These are phyloP conservation scores for Penicillium salamii DNA, from an alignment of 495 filamentous ascomycete genomes.

Conservation along the genomic window DNA sequence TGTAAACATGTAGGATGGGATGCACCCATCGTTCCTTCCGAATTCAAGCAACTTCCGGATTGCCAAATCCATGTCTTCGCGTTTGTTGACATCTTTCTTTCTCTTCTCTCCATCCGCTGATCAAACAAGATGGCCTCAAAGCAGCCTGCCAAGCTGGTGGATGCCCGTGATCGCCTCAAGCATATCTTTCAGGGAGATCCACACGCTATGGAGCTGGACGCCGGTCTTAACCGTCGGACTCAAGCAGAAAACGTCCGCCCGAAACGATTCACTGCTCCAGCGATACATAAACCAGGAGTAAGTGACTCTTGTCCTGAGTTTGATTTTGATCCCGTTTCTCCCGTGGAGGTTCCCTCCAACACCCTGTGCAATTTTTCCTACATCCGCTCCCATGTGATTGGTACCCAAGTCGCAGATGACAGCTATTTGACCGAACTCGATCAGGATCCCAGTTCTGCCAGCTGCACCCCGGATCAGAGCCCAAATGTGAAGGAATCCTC, in stretches of 20 bases:
- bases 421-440: not conserved
- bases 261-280: not conserved
- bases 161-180: conserved; percentile 19
- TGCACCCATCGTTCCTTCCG: no score
- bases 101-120: no score
- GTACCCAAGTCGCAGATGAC: not conserved
- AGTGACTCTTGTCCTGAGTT: not conserved
- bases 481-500: not conserved
- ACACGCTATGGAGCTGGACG: conserved; percentile 17
- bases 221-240: conserved; percentile 10
- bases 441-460: not conserved
- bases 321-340: not conserved
- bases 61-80: no score
- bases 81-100: no score
- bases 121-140: no score
- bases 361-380: not conserved
- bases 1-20: no score
- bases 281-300: not conserved
- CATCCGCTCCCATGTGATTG: conserved; percentile 3
- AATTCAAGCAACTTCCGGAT: no score
- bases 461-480: no score
- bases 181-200: conserved; percentile 25
- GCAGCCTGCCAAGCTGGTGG: no score
- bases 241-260: not conserved
- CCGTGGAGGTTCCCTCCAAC: not conserved